Base-by-base conservation (phyloP, 106 monocot species). In the Xerophyta viscosa region DNA sequence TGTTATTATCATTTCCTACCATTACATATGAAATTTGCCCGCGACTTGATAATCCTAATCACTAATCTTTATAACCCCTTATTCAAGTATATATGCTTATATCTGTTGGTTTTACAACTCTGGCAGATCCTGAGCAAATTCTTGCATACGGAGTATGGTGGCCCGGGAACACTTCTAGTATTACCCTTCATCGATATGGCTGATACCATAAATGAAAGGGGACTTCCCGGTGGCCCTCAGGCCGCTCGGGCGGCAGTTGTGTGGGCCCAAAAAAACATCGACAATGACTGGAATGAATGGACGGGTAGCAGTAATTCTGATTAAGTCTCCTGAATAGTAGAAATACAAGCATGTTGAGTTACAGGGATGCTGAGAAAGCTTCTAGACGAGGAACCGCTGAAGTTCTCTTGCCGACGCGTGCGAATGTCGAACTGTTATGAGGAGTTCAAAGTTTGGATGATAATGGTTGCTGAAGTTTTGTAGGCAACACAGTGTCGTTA, bases 111-210 rank as follows among this genome's bases (percentile, higher is more conserved):
- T 41, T 19, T 26, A 14, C 15, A 14, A 4, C 22, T 41, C 18
- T 49, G 31, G 26, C 80, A 90, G 90, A 90, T 90, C 29, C 37
- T 90, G 45, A 77, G 77, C 20, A 62, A 54, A 19, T 90, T 90
- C 67, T 56, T 84, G 46, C 80, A 71, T 33, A 68, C 70, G 0
- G 84, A 84, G 56, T 90, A 90, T 51, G 80, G 90, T 0, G 90
- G 90, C 15, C 84, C 90, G 1, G 90, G 90, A 20, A 90, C 90
- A 3, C 80, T 90, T 18, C 27, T 84, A 54, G 89, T 84, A 18
- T 31, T 84, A 20, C 89, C 83, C 3, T 89, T 89, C 65, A 77
- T 90, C 19, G 84, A 90, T 68, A 90, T 90, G 90, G 84, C 88
- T 2, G 88, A 88, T 37, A 71, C 81, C 10, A 57, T 96, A 13